Evolutionary conservation across 495 filamentous ascomycete species (phyloP).

Genomic region (Articulospora tetracladia): DNA sequence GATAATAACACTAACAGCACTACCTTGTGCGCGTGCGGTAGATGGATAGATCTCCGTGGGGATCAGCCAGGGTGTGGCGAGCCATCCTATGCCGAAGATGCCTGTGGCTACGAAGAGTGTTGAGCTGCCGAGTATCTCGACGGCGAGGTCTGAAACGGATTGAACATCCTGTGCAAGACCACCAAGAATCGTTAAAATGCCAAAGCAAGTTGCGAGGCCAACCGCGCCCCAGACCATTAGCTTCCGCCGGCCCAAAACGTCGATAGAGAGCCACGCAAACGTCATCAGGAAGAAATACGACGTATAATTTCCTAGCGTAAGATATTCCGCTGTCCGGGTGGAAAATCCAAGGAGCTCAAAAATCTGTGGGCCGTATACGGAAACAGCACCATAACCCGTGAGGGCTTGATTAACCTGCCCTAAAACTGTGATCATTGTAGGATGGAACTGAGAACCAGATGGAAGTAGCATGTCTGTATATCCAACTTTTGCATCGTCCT

Average conservation of each 20-base stretch:
- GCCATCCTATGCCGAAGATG: conserved; percentile 54
- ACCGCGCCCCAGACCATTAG: conserved; percentile 45
- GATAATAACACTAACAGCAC: conserved; percentile 47
- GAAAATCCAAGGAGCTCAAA: conserved; percentile 50
- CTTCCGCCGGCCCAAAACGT: conserved; percentile 46
- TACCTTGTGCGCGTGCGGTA: conserved; percentile 48
- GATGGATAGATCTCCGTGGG: conserved; percentile 57
- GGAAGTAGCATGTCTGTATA: conserved; percentile 47
- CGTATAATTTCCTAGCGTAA: conserved; percentile 51
- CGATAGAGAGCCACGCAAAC: conserved; percentile 47
- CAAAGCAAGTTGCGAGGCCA: conserved; percentile 40
- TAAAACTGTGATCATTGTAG: conserved; percentile 52
- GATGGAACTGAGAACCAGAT: conserved; percentile 44
- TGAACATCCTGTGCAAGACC: conserved; percentile 24
- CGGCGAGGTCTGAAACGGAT: conserved; percentile 29
- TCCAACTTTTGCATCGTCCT: conserved; percentile 35
- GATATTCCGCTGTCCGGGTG: conserved; percentile 38
- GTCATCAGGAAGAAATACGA: conserved; percentile 54
- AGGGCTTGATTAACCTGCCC: conserved; percentile 55
- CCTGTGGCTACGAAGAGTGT: conserved; percentile 47
- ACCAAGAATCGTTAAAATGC: conserved; percentile 42
- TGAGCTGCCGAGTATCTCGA: conserved; percentile 42
- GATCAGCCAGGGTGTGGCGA: conserved; percentile 52
- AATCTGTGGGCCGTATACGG: conserved; percentile 56
- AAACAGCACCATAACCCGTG: conserved; percentile 51